A percentile compares a stretch with the other conserved stretches of the same genome.
Conservation (phyloP, 2,329 filamentous ascomycete species). For the Colletotrichum somersetense region DNA sequence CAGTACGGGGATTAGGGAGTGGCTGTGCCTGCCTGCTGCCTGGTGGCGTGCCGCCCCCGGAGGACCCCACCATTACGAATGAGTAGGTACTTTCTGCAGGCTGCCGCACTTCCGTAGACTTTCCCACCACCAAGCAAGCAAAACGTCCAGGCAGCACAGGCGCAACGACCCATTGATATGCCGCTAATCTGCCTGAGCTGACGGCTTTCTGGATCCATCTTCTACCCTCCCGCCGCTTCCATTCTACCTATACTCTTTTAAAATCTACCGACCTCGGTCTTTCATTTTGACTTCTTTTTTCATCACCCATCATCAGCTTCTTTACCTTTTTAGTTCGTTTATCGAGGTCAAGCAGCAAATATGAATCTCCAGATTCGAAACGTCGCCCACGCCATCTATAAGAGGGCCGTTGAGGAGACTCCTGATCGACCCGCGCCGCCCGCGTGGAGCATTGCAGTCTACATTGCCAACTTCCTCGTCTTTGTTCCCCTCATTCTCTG, state of each 20-base stretch:
- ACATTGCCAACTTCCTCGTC: conserved; percentile 57
- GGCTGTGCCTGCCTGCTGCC: conserved; percentile 41
- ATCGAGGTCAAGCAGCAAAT: neutral
- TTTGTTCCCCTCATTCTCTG: conserved; percentile 60
- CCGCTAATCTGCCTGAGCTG: conserved; percentile 4
- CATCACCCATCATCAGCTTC: neutral
- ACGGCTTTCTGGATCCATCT: conserved; percentile 5
- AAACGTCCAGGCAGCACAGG: conserved; percentile 2
- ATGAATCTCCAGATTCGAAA: conserved; percentile 15
- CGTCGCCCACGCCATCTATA: conserved; percentile 44
- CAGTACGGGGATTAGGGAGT: neutral
- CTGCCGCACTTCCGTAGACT: conserved; percentile 1
- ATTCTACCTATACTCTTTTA: neutral
- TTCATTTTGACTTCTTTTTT: neutral
- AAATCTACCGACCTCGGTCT: neutral
- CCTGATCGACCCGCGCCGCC: conserved; percentile 50
- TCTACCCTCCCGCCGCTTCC: conserved; percentile 1
- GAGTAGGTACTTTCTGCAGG: conserved; percentile 15
- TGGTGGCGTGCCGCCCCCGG: conserved; percentile 13
- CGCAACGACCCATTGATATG: conserved; percentile 25
- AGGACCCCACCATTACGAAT: neutral
- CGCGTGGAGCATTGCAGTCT: conserved; percentile 55
- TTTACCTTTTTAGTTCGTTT: neutral
- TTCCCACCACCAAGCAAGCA: neutral
- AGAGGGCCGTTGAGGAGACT: conserved; percentile 52